Evolutionary conservation across 164 flowering plant genomes (phyloP).

Genomic region (Piper longum): DNA sequence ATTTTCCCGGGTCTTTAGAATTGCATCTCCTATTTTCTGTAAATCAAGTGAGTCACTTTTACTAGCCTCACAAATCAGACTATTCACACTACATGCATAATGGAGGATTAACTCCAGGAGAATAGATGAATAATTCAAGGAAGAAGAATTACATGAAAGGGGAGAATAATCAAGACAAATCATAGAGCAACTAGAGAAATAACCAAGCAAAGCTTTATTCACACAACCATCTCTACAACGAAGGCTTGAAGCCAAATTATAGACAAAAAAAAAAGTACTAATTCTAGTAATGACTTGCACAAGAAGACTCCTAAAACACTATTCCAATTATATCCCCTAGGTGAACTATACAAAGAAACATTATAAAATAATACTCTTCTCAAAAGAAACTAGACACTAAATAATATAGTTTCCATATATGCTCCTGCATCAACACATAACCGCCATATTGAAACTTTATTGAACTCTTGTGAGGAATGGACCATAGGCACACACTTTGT

Average conservation of each 20-base stretch:
- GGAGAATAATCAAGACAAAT: too few species aligned
- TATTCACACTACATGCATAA: background rate
- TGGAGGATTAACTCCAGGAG: too few species aligned
- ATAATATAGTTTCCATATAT: background rate
- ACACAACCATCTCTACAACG: too few species aligned
- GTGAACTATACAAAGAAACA: background rate
- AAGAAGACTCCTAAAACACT: background rate
- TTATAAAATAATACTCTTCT: background rate
- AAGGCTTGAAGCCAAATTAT: too few species aligned
- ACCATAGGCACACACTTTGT: slow-evolving; percentile 38
- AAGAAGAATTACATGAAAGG: too few species aligned
- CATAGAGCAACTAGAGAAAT: too few species aligned
- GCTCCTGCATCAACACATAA: too few species aligned
- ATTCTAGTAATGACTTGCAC: too few species aligned
- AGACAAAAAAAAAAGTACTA: too few species aligned
- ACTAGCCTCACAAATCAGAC: background rate
- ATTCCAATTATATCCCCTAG: background rate
- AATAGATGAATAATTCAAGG: too few species aligned
- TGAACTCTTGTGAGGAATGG: background rate
- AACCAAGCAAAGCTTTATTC: too few species aligned
- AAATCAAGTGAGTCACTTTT: background rate
- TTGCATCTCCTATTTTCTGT: slow-evolving; percentile 70
- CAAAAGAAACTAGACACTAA: background rate
- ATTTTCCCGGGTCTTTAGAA: slow-evolving; percentile 72
- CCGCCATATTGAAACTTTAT: too few species aligned